Base-by-base conservation (phyloP, 345 rosid genomes). In the Murraya paniculata region DNA sequence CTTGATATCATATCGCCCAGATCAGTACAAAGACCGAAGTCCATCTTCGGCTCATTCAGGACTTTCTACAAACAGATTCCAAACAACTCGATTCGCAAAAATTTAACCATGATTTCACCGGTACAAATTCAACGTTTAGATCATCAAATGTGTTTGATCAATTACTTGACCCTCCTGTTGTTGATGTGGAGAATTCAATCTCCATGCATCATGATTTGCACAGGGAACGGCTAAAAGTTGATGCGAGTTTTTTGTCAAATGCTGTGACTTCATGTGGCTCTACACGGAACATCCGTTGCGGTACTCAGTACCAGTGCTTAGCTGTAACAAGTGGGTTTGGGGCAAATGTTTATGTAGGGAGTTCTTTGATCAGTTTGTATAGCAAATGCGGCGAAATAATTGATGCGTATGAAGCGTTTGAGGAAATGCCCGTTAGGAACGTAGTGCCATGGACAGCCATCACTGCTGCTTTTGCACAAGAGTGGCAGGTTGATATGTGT, bases 381-480 rank as follows among this genome's bases (percentile, higher is more conserved):
- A 3, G 90, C 10, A 90, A 81, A 78, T 90, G 88, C 14, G 82
- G 92, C 4, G 83, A 83, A 14, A 14, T 87, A 31, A 74, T 68
- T 0, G 60, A 39, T 72, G 97, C 95, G 4, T 81, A 78, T 70
- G 86, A 87, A 28, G 68, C 89, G 91, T 92, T 95, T 31, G 86
- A 84, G 1, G 95, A 92, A 95, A 93, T 92, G 91, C 91, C 98
- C 72, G 87, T 86, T 4, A 92, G 81, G 80, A 92, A 92, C 73
- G 94, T 90, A 2, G 97, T 95, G 60, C 86, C 92, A 0, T 95
- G 99, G 98, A 91, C 97, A 2, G 90, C 93, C 13, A 77, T 95
- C 50, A 92, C 92, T 79, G 86, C 94, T 59, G 99, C 90, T 41
- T 93, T 87, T 84, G 96, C 97, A 2, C 94, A 90, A 69, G 92